Percentiles rank a stretch among this genome's conserved stretches.
Evolutionary conservation across 768 basidiomycete genomes (phyloP).

Genomic region (Gymnopilus dilepis): DNA sequence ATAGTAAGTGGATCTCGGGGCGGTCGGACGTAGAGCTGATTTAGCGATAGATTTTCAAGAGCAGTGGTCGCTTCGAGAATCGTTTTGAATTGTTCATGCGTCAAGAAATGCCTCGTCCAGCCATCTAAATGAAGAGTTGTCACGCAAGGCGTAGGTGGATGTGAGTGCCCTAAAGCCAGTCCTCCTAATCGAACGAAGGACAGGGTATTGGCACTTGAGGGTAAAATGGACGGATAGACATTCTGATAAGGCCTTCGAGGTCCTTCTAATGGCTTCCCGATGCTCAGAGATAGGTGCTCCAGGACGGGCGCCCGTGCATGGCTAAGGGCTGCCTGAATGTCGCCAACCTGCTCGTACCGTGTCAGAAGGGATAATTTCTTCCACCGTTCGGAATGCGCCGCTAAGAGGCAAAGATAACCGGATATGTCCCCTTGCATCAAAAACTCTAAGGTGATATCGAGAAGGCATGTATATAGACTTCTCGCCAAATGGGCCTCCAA

Average conservation of each 20-base stretch:
- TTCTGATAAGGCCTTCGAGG: constrained; percentile 36
- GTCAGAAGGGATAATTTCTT: constrained; percentile 40
- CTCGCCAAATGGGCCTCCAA: constrained; percentile 40
- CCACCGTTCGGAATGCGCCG: constrained; percentile 44
- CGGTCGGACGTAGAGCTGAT: constrained; percentile 41
- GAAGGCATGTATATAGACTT: constrained; percentile 41
- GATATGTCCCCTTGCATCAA: constrained; percentile 28
- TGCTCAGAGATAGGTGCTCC: constrained; percentile 44
- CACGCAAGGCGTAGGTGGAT: constrained; percentile 40
- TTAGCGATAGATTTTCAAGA: constrained; percentile 48
- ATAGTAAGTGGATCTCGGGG: constrained; percentile 37
- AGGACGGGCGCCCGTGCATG: constrained; percentile 37
- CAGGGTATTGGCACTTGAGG: constrained; percentile 37
- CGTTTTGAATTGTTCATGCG: constrained; percentile 39
- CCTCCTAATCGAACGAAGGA: constrained; percentile 49
- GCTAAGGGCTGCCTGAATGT: constrained; percentile 35
- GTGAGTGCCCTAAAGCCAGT: constrained; percentile 42
- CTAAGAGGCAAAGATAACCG: constrained; percentile 36
- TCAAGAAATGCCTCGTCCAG: constrained; percentile 40
- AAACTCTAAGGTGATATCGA: constrained; percentile 42
- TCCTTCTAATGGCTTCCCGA: constrained; percentile 33
- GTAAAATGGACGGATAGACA: constrained; percentile 37
- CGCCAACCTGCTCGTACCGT: constrained; percentile 25
- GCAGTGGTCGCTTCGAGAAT: constrained; percentile 39
- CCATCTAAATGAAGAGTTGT: constrained; percentile 52